These are phyloP conservation scores for Volvox africanus DNA, from an alignment of 139 green algal species.

Conservation along the genomic window DNA sequence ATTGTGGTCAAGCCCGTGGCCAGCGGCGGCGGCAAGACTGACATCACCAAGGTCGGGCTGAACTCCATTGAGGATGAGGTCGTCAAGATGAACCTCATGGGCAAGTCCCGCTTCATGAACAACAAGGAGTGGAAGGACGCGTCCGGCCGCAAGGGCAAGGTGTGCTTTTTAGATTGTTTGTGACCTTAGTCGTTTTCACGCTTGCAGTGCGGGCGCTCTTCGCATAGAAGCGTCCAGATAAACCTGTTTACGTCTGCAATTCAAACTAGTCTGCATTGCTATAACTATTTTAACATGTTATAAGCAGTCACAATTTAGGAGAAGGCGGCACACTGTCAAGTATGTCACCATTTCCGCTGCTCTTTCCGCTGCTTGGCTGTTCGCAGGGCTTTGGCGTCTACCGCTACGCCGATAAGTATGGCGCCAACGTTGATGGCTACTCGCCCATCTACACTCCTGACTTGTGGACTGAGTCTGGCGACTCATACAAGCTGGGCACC, in stretches of 20 bases:
- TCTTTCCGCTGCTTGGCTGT: too few species aligned
- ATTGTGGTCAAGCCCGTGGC: slow-evolving; percentile 52
- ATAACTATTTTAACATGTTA: too few species aligned
- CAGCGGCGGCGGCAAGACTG: slow-evolving; percentile 76
- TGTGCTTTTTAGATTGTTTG: slow-evolving; percentile 16
- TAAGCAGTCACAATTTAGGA: too few species aligned
- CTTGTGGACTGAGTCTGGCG: slow-evolving; percentile 87
- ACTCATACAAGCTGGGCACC: slow-evolving; percentile 89
- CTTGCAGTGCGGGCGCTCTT: too few species aligned
- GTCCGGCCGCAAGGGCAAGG: slow-evolving; percentile 90
- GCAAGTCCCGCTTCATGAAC: slow-evolving; percentile 77
- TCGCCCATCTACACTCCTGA: slow-evolving; percentile 98
- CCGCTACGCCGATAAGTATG: slow-evolving; percentile 93
- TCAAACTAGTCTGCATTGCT: too few species aligned
- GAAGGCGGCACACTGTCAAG: too few species aligned
- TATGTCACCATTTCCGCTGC: too few species aligned
- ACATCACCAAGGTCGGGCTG: slow-evolving; percentile 89
- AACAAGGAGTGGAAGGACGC: slow-evolving; percentile 91
- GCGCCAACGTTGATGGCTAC: slow-evolving; percentile 97
- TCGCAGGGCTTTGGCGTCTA: slow-evolving; percentile 91
- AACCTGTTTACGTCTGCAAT: too few species aligned
- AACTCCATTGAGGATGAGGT: slow-evolving; percentile 82
- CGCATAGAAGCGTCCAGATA: too few species aligned
- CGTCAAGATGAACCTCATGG: slow-evolving; percentile 89
- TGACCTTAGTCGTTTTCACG: too few species aligned